Conservation (phyloP, 352 stramenopile genomes). For the Peronospora tabacina region DNA sequence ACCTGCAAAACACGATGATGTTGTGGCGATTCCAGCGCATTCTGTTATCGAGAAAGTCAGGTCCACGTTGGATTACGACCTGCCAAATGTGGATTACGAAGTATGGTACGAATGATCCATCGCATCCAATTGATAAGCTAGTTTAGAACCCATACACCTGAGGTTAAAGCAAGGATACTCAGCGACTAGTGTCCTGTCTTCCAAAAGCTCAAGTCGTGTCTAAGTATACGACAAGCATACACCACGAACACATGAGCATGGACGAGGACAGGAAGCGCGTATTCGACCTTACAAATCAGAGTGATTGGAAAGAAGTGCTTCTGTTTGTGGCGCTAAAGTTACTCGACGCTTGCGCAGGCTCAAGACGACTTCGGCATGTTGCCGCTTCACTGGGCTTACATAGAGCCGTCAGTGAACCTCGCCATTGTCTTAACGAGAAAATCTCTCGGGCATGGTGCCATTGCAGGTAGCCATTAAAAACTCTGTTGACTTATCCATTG, state of each 20-base stretch:
- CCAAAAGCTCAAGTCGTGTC: slow-evolving; percentile 9
- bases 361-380: slow-evolving; percentile 82
- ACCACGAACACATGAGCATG: slow-evolving; percentile 25
- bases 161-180: slow-evolving; percentile 1
- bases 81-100: too few relatives aligned
- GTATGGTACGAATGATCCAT: too few relatives aligned
- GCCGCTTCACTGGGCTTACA: slow-evolving; percentile 78
- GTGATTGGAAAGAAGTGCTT: slow-evolving; percentile 54
- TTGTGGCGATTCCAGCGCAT: too few relatives aligned
- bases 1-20: too few relatives aligned
- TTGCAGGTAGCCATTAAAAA: slow-evolving; percentile 76
- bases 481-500: slow-evolving; percentile 55
- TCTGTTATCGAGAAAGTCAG: too few relatives aligned
- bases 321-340: slow-evolving; percentile 28
- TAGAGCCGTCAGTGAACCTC: slow-evolving; percentile 43
- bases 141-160: neutral
- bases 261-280: slow-evolving; percentile 37
- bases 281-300: slow-evolving; percentile 51
- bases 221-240: neutral
- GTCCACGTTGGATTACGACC: too few relatives aligned
- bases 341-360: slow-evolving; percentile 42
- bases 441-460: slow-evolving; percentile 71
- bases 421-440: slow-evolving; percentile 49
- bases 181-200: slow-evolving; percentile 7
- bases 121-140: too few relatives aligned